Evolutionary conservation across 495 filamentous ascomycete genomes (phyloP).

Genomic region (Ramalina peruviana): DNA sequence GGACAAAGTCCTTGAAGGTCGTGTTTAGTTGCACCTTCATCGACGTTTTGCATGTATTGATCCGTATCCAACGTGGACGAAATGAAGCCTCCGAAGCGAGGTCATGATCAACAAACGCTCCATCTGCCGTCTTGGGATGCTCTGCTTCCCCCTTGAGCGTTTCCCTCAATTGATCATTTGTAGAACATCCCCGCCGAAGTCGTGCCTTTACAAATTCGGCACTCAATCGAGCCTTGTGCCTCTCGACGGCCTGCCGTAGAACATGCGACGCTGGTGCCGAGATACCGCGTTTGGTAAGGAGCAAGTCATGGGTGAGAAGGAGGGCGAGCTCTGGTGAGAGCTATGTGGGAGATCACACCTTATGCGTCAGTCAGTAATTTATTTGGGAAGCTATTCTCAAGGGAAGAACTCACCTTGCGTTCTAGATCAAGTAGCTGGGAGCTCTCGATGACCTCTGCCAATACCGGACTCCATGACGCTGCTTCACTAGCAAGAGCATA

Average conservation of each 20-base stretch:
- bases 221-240: constrained; percentile 65
- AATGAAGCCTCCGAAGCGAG: not conserved
- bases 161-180: constrained; percentile 46
- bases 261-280: constrained; percentile 63
- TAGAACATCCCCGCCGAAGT: constrained; percentile 51
- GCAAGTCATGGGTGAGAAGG: constrained; percentile 73
- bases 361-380: constrained; percentile 28
- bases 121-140: constrained; percentile 6
- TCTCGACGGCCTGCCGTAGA: constrained; percentile 54
- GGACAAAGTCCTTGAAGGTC: constrained; percentile 48
- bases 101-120: not conserved
- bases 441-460: constrained; percentile 75
- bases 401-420: constrained; percentile 50
- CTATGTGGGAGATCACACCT: constrained; percentile 31
- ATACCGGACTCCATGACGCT: constrained; percentile 73
- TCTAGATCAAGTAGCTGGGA: constrained; percentile 57
- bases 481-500: constrained; percentile 77
- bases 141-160: constrained; percentile 34
- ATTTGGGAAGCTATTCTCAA: not conserved
- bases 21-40: constrained; percentile 52
- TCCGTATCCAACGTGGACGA: constrained; percentile 75
- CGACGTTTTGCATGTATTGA: constrained; percentile 65
- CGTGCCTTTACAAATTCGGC: constrained; percentile 73
- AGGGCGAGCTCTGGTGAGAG: constrained; percentile 68
- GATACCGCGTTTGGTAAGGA: constrained; percentile 69